phyloP scores from a whole-genome alignment of 2,329 filamentous ascomycete species.

The Diaporthe caulivora region DNA sequence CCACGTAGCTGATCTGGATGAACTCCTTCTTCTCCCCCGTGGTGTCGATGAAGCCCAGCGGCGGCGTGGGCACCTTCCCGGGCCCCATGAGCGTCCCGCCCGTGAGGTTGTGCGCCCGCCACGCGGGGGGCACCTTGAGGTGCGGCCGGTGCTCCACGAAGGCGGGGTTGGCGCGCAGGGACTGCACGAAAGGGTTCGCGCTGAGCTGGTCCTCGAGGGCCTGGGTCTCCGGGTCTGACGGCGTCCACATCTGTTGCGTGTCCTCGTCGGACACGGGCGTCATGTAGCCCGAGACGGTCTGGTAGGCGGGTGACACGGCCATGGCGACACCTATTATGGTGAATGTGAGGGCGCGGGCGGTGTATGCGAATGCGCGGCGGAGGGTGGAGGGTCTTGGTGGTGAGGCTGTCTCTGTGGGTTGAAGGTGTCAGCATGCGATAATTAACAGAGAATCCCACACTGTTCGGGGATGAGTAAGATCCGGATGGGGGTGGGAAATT shows the following conservation, averaged over 20 bases:
- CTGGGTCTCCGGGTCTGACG: slow-evolving; percentile 64
- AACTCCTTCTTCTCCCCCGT: slow-evolving; percentile 70
- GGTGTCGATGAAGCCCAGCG: slow-evolving; percentile 80
- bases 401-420: slow-evolving; percentile 38
- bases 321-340: slow-evolving; percentile 67
- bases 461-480: not conserved
- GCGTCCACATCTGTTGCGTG: slow-evolving; percentile 75
- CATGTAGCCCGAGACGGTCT: slow-evolving; percentile 61
- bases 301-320: slow-evolving; percentile 64
- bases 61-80: slow-evolving; percentile 83
- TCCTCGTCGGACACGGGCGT: slow-evolving; percentile 76
- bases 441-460: not conserved
- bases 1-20: slow-evolving; percentile 82
- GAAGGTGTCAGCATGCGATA: slow-evolving; percentile 10
- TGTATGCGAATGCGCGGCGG: slow-evolving; percentile 58
- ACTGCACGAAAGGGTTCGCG: slow-evolving; percentile 78
- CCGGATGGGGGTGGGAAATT: not conserved
- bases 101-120: slow-evolving; percentile 83
- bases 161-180: slow-evolving; percentile 74
- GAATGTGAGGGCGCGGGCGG: slow-evolving; percentile 62
- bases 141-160: slow-evolving; percentile 86
- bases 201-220: slow-evolving; percentile 81
- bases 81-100: slow-evolving; percentile 82
- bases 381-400: slow-evolving; percentile 53
- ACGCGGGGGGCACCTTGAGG: slow-evolving; percentile 81